Evolutionary conservation across 352 stramenopile species (phyloP).

Genomic region (Phytophthora boehmeriae): DNA sequence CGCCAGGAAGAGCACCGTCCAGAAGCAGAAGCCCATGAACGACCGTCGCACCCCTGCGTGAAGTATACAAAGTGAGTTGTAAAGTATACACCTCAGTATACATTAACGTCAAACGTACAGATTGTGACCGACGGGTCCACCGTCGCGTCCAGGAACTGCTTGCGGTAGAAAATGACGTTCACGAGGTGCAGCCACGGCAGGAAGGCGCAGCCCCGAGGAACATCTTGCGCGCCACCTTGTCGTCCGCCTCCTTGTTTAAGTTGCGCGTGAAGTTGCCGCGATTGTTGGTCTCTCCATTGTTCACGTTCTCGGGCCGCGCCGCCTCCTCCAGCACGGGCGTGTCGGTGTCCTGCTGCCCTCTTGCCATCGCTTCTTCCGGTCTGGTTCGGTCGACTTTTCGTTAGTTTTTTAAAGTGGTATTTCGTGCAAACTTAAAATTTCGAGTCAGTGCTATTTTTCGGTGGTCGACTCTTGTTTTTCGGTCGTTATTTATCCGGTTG

Average conservation of each 20-base stretch:
- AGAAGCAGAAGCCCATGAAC: slow-evolving; percentile 71
- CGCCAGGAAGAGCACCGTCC: slow-evolving; percentile 72
- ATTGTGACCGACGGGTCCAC: slow-evolving; percentile 74
- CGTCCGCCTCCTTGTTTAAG: slow-evolving; percentile 79
- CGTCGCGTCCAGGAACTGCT: slow-evolving; percentile 74
- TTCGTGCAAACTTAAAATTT: too few relatives aligned
- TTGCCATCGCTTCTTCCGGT: slow-evolving; percentile 25
- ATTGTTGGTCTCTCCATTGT: slow-evolving; percentile 57
- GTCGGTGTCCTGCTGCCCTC: slow-evolving; percentile 37
- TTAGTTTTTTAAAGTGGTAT: too few relatives aligned
- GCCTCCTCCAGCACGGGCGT: slow-evolving; percentile 67
- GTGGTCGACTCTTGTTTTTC: too few relatives aligned
- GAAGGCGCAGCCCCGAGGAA: slow-evolving; percentile 77
- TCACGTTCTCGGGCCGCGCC: slow-evolving; percentile 16
- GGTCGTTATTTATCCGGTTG: slow-evolving; percentile 11
- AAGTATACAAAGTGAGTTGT: not conserved
- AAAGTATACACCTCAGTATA: not conserved
- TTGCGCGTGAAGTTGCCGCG: slow-evolving; percentile 90
- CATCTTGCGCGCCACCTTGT: slow-evolving; percentile 80
- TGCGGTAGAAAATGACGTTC: slow-evolving; percentile 84
- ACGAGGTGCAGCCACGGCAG: slow-evolving; percentile 86
- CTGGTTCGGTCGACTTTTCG: slow-evolving; percentile 2
- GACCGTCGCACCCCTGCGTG: slow-evolving; percentile 75
- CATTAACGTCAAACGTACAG: slow-evolving; percentile 40
- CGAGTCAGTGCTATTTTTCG: too few relatives aligned